Evolutionary conservation across 2,329 filamentous ascomycete genomes (phyloP), one percentile per base, ranked within the genome.

Genomic region (Ceratocystis diversiconidia): DNA sequence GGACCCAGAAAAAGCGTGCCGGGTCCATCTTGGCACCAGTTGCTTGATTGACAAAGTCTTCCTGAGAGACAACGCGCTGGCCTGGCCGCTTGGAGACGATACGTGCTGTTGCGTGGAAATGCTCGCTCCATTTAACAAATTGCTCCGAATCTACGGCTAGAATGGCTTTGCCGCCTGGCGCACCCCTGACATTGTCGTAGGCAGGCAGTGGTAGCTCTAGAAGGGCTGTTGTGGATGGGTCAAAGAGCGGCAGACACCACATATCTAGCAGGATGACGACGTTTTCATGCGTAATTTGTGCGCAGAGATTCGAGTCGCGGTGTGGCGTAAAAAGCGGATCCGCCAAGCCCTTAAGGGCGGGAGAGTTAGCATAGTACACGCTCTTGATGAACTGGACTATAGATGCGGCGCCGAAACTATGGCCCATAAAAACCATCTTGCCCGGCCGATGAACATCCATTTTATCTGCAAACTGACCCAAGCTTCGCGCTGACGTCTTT

Each of bases 391-490:
- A 82, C 72, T 95, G 90, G 1, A 88, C 80, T 22, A 84, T 79
- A 0, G 88, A 90, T 0, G 88, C 82, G 0, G 85, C 87, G 25
- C 90, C 90, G 69, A 95, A 95, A 19, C 86, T 90, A 74, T 95
- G 90, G 3, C 90, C 90, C 0, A 82, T 83, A 72, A 89, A 92
- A 52, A 86, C 82, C 59, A 95, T 84, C 63, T 81, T 83, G 1
- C 90, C 90, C 0, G 89, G 88, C 7, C 82, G 79, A 67, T 86
- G 83, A 3, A 95, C 80, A 68, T 89, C 81, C 60, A 94, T 79
- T 64, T 76, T 77, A n/a, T 77, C 76, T 30, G 78, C 73, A 67
- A 95, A 87, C 71, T 82, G 80, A 10, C 75, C 73, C 0, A 92
- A 76, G 2, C 83, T 73, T 5, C 48, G 43, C 0, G 74, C 76